These are phyloP conservation scores for Fragosphaeria purpurea DNA, from an alignment of 2,329 filamentous ascomycete genomes.

Conservation along the genomic window DNA sequence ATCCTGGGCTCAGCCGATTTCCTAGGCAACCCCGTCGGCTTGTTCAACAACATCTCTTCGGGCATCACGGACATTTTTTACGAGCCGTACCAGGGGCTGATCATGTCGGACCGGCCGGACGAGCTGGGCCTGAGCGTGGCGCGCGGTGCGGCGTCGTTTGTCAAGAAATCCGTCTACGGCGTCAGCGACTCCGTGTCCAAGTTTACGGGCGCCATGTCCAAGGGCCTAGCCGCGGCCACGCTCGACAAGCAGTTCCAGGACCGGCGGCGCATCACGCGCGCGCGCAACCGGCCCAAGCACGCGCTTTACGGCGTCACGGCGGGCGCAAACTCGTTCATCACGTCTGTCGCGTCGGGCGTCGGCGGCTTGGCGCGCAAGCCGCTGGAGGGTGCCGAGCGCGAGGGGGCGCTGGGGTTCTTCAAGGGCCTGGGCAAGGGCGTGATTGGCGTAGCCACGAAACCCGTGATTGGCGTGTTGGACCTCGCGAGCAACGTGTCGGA, in stretches of 20 bases:
- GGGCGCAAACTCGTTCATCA: slow-evolving; percentile 89
- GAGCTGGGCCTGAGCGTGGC: slow-evolving; percentile 92
- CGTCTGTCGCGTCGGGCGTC: slow-evolving; percentile 84
- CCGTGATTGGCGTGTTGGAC: slow-evolving; percentile 92
- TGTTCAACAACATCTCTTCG: slow-evolving; percentile 97
- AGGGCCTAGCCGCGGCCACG: slow-evolving; percentile 88
- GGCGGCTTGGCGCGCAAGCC: slow-evolving; percentile 89
- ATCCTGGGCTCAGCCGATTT: slow-evolving; percentile 96
- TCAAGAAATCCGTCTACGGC: slow-evolving; percentile 97
- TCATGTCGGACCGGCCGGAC: slow-evolving; percentile 91
- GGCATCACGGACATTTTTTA: slow-evolving; percentile 98
- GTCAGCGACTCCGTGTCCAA: slow-evolving; percentile 97
- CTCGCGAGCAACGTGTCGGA: slow-evolving; percentile 95
- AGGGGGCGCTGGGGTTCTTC: slow-evolving; percentile 88
- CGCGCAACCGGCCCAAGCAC: slow-evolving; percentile 91
- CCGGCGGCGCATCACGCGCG: slow-evolving; percentile 82
- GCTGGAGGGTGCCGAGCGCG: slow-evolving; percentile 89
- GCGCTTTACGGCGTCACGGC: slow-evolving; percentile 93
- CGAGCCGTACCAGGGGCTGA: slow-evolving; percentile 92
- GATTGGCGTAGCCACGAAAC: slow-evolving; percentile 90
- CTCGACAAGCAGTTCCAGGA: slow-evolving; percentile 99
- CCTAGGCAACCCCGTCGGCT: slow-evolving; percentile 88
- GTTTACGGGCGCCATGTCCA: slow-evolving; percentile 92
- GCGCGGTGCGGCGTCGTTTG: slow-evolving; percentile 91
- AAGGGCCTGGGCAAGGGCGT: slow-evolving; percentile 96